Conservation (phyloP, 345 rosid species). For the Eucalyptus cloeziana region DNA sequence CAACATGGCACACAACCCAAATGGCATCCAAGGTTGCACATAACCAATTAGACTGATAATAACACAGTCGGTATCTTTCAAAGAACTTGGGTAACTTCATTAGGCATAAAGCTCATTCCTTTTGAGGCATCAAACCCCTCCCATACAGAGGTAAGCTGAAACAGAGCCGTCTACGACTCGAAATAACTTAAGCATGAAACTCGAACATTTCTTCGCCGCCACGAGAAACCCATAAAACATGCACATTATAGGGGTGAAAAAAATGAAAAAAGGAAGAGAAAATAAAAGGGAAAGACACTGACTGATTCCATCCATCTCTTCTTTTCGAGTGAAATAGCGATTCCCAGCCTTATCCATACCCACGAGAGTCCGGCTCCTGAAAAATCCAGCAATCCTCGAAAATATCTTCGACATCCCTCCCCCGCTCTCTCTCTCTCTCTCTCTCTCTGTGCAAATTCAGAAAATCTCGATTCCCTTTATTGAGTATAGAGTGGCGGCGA, state of each 20-base stretch:
- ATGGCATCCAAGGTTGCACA: not conserved
- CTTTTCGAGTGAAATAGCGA: slow-evolving; percentile 62
- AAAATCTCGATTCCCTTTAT: not conserved
- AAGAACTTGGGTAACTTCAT: not conserved
- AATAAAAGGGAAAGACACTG: slow-evolving; percentile 15
- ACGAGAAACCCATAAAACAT: not conserved
- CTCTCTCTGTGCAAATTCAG: not conserved
- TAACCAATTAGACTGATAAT: not conserved
- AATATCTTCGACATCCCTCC: slow-evolving; percentile 63
- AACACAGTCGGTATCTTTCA: not conserved
- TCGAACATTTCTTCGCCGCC: not conserved
- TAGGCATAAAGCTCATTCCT: not conserved
- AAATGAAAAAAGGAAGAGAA: not conserved
- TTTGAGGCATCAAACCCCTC: not conserved
- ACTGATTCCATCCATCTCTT: slow-evolving; percentile 80
- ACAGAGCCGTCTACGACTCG: not conserved
- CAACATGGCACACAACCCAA: not conserved
- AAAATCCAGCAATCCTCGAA: slow-evolving; percentile 54
- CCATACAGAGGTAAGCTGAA: not conserved
- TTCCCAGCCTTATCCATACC: slow-evolving; percentile 78
- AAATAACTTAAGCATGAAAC: not conserved
- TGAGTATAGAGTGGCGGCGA: not conserved
- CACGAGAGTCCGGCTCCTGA: slow-evolving; percentile 29
- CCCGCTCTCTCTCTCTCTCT: not conserved
- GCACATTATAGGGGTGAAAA: not conserved